These are phyloP conservation scores for Aspergillus hortae DNA, from an alignment of 2,329 filamentous ascomycete genomes.

Conservation along the genomic window DNA sequence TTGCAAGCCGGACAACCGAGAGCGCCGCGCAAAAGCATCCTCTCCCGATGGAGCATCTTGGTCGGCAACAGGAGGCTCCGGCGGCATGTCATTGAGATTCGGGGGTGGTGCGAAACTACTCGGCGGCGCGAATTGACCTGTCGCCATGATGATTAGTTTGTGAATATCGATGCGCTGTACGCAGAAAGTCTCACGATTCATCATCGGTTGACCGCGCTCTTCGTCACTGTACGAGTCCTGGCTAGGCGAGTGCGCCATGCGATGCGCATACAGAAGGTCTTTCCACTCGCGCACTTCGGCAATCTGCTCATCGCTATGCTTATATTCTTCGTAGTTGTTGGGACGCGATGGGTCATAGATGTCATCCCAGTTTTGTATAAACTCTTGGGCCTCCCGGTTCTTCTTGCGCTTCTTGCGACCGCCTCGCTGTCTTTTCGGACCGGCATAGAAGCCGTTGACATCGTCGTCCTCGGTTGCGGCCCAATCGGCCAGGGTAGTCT, in stretches of 20 bases:
- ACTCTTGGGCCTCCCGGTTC: slow-evolving; percentile 59
- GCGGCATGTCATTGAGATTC: slow-evolving; percentile 37
- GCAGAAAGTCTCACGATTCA: slow-evolving; percentile 28
- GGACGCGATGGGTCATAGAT: slow-evolving; percentile 81
- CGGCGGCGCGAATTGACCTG: slow-evolving; percentile 51
- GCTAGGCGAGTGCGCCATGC: slow-evolving; percentile 46
- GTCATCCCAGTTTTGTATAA: slow-evolving; percentile 77
- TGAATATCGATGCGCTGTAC: neutral
- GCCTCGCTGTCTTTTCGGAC: slow-evolving; percentile 68
- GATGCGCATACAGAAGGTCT: slow-evolving; percentile 70
- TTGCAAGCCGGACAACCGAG: slow-evolving; percentile 50
- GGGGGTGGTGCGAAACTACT: slow-evolving; percentile 52
- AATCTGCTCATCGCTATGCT: slow-evolving; percentile 78
- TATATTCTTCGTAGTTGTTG: slow-evolving; percentile 80
- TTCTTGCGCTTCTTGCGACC: slow-evolving; percentile 76
- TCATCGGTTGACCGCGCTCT: slow-evolving; percentile 43
- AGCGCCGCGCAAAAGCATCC: slow-evolving; percentile 64
- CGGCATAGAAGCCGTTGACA: slow-evolving; percentile 60
- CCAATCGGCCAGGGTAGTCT: slow-evolving; percentile 78
- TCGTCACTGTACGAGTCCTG: slow-evolving; percentile 50
- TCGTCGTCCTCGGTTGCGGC: slow-evolving; percentile 77
- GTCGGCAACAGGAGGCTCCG: slow-evolving; percentile 42
- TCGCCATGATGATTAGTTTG: neutral
- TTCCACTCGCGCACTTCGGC: slow-evolving; percentile 83
- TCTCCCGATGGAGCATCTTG: slow-evolving; percentile 63